Evolutionary conservation across 108 stramenopile genomes (phyloP), one percentile per base, ranked within the genome.

Genomic region (Pseudonitzschia multistriata): DNA sequence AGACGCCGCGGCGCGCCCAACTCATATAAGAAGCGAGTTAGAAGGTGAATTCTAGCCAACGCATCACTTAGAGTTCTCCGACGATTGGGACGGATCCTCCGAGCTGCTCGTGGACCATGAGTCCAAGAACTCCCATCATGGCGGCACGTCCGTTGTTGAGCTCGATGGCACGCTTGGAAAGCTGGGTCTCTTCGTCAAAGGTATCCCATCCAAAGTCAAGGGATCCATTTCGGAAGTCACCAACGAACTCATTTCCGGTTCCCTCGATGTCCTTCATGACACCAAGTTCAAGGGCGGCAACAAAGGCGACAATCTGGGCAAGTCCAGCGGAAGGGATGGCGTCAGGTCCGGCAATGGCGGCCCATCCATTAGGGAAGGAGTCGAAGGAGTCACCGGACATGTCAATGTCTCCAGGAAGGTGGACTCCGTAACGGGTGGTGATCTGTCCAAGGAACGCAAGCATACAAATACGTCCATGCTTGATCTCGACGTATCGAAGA

Each of bases 131-230:
- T 56, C 91, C 94, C 88, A 95, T 89, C 79, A 78, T 76, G 47
- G 93, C 93, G 25, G 90, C 90, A 66, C 93, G 88, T 52, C 93
- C 93, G 57, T 94, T 84, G 86, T 95, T 95, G 39, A 95, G 73
- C 76, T 95, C 94, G 69, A 93, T 93, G 66, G 89, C 89, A 52
- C 89, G 82, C 91, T 95, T 92, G 34, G 30, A 48, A 13, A 75
- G 71, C 86, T 90, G 81, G 74, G 78, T 74, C 67, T 87, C 83
- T 14, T 75, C 81, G 57, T 71, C 76, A 40, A 85, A 83, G 33
- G 64, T 64, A 71, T 90, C 85, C 89, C 89, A 90, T 30, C 89
- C 89, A 67, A 90, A 87, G 78, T 90, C 89, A 63, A 90, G 57
- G 70, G 49, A 37, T 27, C 81, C 86, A 81, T 90, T 90, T 50